phyloP scores from a whole-genome alignment of 257 asterid genomes.

The Nicotiana paniculata region DNA sequence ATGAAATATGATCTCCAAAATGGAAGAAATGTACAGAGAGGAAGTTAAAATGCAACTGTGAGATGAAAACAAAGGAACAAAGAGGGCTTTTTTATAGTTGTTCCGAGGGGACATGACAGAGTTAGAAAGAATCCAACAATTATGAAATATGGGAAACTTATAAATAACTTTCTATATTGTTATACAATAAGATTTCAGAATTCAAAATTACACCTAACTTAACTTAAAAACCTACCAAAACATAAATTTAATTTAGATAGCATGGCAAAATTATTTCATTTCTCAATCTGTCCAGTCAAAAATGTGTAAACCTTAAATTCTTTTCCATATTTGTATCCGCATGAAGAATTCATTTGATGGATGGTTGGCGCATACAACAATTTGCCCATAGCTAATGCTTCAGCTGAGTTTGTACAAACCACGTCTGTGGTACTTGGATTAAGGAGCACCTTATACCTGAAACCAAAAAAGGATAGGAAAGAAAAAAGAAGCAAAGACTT shows the following conservation, averaged over 20 bases:
- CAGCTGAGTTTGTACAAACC: slow-evolving; percentile 96
- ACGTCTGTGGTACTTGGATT: slow-evolving; percentile 99
- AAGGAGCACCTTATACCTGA: slow-evolving; percentile 83
- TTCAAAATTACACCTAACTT: too few species aligned
- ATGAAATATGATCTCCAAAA: not conserved
- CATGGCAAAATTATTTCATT: too few species aligned
- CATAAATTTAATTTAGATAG: too few species aligned
- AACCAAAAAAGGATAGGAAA: not conserved
- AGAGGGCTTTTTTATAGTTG: too few species aligned
- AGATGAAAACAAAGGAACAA: not conserved
- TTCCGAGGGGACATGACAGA: not conserved
- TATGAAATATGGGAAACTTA: too few species aligned
- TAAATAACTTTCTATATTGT: too few species aligned
- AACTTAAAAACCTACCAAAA: not conserved
- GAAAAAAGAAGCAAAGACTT: too few species aligned
- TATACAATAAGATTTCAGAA: too few species aligned
- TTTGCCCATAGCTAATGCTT: slow-evolving; percentile 97
- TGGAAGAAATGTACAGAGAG: not conserved
- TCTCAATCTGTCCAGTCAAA: too few species aligned
- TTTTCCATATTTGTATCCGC: slow-evolving; percentile 18
- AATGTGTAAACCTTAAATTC: too few species aligned
- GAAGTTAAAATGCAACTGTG: not conserved
- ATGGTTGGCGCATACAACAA: slow-evolving; percentile 90
- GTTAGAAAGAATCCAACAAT: not conserved
- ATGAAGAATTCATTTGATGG: slow-evolving; percentile 95